A percentile compares a stretch with the other conserved stretches of the same genome.
These are phyloP conservation scores for Ilyonectria destructans DNA, from an alignment of 2,329 filamentous ascomycete species.

Conservation along the genomic window DNA sequence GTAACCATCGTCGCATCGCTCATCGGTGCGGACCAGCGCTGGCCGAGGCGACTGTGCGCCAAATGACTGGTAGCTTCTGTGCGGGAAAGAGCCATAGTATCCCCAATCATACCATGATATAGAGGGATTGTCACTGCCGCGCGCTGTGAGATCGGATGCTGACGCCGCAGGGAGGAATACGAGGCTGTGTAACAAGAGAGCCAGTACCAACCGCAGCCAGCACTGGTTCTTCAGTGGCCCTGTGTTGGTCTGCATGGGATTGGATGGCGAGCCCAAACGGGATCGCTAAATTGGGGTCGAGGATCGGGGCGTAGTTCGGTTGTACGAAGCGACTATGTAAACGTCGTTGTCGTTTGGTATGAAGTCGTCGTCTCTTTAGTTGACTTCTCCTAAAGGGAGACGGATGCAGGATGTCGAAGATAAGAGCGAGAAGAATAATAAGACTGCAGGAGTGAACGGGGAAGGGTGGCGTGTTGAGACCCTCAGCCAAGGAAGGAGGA, in stretches of 20 bases:
- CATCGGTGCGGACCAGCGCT: slow-evolving; percentile 49
- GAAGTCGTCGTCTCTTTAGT: slow-evolving; percentile 1
- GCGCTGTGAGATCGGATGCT: slow-evolving; percentile 6
- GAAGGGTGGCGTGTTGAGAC: slow-evolving; percentile 9
- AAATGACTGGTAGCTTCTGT: slow-evolving; percentile 41
- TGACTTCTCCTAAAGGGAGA: not conserved
- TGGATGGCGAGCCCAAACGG: not conserved
- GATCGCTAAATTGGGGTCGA: not conserved
- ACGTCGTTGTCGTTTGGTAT: not conserved
- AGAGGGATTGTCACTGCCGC: slow-evolving; percentile 11
- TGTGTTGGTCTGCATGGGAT: slow-evolving; percentile 21
- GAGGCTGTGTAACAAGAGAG: slow-evolving; percentile 8
- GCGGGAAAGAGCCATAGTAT: slow-evolving; percentile 43
- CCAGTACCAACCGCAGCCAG: slow-evolving; percentile 22
- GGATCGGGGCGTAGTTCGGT: not conserved
- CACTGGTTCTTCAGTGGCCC: slow-evolving; percentile 1
- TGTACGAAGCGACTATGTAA: not conserved
- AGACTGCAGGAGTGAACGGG: not conserved
- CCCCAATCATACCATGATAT: slow-evolving; percentile 44
- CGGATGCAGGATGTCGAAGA: not conserved
- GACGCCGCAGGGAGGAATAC: slow-evolving; percentile 12
- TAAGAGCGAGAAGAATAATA: not conserved
- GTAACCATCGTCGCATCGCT: slow-evolving; percentile 56
- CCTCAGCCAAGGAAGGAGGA: slow-evolving; percentile 9
- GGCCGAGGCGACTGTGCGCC: slow-evolving; percentile 51